Conservation (phyloP, 768 basidiomycete genomes). For the Lactifluus rugatus region DNA sequence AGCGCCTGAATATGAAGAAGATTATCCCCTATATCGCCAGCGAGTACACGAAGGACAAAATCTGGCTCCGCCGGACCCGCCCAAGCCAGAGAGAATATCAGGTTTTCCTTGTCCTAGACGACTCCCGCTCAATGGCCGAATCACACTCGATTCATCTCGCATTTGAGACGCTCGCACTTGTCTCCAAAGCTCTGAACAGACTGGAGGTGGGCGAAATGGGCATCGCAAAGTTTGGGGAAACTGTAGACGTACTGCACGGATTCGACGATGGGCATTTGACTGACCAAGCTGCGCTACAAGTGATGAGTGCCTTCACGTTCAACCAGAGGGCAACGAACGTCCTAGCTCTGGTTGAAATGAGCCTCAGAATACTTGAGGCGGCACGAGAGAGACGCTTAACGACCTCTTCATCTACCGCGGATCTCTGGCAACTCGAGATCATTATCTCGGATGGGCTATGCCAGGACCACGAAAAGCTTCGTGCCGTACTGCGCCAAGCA, state of each 20-base stretch:
- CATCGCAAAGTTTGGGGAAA: constrained; percentile 83
- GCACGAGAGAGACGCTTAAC: constrained; percentile 59
- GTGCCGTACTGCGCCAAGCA: constrained; percentile 71
- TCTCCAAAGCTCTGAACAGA: constrained; percentile 80
- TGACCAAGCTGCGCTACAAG: constrained; percentile 67
- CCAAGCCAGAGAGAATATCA: constrained; percentile 95
- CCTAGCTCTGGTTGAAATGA: constrained; percentile 68
- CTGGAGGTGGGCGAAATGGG: constrained; percentile 95
- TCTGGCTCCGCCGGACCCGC: constrained; percentile 91
- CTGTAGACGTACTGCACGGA: constrained; percentile 79
- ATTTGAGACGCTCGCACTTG: constrained; percentile 85
- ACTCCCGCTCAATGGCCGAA: constrained; percentile 95
- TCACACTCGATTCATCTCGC: constrained; percentile 88
- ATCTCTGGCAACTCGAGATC: constrained; percentile 96
- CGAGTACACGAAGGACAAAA: constrained; percentile 99
- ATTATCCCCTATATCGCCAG: constrained; percentile 96
- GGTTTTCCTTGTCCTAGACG: constrained; percentile 87
- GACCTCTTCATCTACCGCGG: constrained; percentile 56
- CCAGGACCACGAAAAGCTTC: constrained; percentile 84
- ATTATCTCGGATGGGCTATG: constrained; percentile 99
- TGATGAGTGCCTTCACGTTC: constrained; percentile 83
- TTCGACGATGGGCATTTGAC: constrained; percentile 77
- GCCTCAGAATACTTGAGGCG: constrained; percentile 61
- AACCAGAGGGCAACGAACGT: constrained; percentile 86
- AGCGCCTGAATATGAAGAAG: constrained; percentile 97